A percentile compares a stretch with the other conserved stretches of the same genome.
phyloP scores from a whole-genome alignment of 2,329 filamentous ascomycete species.

The Biscogniauxia mediterranea region DNA sequence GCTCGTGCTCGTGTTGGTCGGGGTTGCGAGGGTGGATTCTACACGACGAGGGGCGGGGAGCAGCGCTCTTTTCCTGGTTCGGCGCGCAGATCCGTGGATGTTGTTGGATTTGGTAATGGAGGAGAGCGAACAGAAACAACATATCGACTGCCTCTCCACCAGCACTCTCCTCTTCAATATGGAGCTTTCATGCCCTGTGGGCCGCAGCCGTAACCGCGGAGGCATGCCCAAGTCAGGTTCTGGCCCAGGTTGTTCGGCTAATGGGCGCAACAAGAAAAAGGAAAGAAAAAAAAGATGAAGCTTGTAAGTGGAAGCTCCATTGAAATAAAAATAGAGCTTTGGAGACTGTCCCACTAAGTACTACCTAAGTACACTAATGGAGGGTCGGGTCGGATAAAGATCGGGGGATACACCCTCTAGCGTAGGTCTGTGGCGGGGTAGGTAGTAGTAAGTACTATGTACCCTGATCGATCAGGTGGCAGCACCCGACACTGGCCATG shows the following conservation, averaged over 20 bases:
- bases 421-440: too few species aligned
- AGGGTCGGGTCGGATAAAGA: constrained; percentile 12
- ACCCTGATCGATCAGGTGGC: too few species aligned
- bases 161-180: constrained; percentile 9
- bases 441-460: too few species aligned
- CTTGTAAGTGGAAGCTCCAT: neutral
- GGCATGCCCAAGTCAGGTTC: constrained; percentile 23
- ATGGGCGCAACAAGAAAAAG: neutral
- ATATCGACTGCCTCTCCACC: constrained; percentile 20
- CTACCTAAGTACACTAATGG: too few species aligned
- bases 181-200: constrained; percentile 21
- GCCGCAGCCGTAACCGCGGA: constrained; percentile 31
- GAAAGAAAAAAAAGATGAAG: neutral
- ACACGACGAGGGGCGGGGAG: constrained; percentile 20
- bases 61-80: constrained; percentile 21
- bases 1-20: constrained; percentile 1
- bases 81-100: constrained; percentile 12
- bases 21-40: constrained; percentile 20
- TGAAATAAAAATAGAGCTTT: constrained; percentile 1
- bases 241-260: constrained; percentile 15
- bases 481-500: too few species aligned
- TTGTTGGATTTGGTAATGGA: constrained; percentile 3
- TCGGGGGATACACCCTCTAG: constrained; percentile 11
- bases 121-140: constrained; percentile 33
- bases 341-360: constrained; percentile 3